A percentile compares a stretch with the other conserved stretches of the same genome.
Conservation (phyloP, 805 yeast species). For the Cyberlindnera nakhonratchasimensis region DNA sequence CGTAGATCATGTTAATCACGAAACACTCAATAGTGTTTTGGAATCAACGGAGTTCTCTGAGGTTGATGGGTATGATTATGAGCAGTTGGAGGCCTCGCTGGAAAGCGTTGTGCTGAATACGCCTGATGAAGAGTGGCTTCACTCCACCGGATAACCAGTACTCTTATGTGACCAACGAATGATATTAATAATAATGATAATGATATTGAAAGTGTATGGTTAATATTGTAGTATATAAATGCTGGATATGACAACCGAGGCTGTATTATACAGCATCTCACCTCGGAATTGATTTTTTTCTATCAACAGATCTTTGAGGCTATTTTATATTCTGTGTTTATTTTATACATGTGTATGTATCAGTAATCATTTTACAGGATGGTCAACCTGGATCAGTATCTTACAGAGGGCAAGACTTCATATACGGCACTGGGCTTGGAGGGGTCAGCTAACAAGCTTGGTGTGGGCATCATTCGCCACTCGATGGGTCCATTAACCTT, state of each 20-base stretch:
- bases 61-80: slow-evolving; percentile 21
- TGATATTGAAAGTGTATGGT: not conserved
- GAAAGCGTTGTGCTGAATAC: slow-evolving; percentile 12
- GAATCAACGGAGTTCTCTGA: slow-evolving; percentile 17
- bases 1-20: not conserved
- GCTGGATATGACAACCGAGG: too few species aligned
- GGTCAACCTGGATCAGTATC: slow-evolving; percentile 45
- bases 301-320: not conserved
- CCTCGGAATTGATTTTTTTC: not conserved
- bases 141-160: not conserved
- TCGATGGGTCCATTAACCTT: slow-evolving; percentile 52
- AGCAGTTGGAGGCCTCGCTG: slow-evolving; percentile 8
- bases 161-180: too few species aligned
- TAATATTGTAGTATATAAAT: too few species aligned
- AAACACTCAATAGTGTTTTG: slow-evolving; percentile 13
- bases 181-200: too few species aligned
- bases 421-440: slow-evolving; percentile 87
- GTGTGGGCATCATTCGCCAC: slow-evolving; percentile 88
- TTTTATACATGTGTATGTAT: too few species aligned
- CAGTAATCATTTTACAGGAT: too few species aligned
- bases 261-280: too few species aligned
- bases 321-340: too few species aligned
- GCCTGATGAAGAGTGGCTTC: slow-evolving; percentile 8
- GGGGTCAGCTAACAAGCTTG: slow-evolving; percentile 96
- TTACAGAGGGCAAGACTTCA: slow-evolving; percentile 40